Percentiles rank a stretch among this genome's conserved stretches.
Conservation (phyloP, 768 basidiomycete species). For the Dentipellis fragilis region DNA sequence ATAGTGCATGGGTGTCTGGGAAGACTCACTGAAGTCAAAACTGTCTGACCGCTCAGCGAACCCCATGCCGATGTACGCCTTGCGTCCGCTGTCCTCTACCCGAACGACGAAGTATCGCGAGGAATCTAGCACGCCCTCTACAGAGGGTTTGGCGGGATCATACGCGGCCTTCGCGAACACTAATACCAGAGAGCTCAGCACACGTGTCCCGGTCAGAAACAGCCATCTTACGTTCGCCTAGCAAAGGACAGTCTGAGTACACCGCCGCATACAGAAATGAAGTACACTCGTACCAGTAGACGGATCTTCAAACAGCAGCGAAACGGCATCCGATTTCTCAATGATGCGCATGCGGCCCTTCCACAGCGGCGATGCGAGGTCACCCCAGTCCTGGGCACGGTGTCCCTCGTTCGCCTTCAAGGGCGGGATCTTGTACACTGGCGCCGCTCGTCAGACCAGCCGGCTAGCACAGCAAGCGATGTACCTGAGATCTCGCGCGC, state of each 20-base stretch:
- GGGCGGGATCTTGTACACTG: conserved; percentile 89
- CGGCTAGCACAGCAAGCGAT: conserved; percentile 13
- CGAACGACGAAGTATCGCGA: conserved; percentile 91
- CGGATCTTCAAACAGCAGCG: conserved; percentile 71
- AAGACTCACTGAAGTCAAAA: conserved; percentile 79
- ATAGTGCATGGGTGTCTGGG: no score
- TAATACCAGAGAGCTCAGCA: conserved; percentile 18
- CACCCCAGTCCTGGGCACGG: conserved; percentile 89
- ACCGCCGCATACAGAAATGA: no score
- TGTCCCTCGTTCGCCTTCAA: conserved; percentile 82
- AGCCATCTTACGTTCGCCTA: conserved; percentile 59
- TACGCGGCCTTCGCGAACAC: conserved; percentile 87
- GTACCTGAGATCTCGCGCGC: conserved; percentile 85
- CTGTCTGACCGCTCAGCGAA: conserved; percentile 83
- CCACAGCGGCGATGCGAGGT: conserved; percentile 77
- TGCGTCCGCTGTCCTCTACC: conserved; percentile 79
- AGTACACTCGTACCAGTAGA: conserved; percentile 49
- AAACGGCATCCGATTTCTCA: conserved; percentile 60
- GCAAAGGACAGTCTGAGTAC: no score
- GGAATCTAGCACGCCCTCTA: conserved; percentile 94
- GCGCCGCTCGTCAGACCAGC: conserved; percentile 12
- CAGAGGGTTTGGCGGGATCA: conserved; percentile 64
- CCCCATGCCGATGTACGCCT: conserved; percentile 91
- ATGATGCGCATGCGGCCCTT: conserved; percentile 83
- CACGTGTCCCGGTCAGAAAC: background rate